phyloP scores from a whole-genome alignment of 2,329 filamentous ascomycete genomes.

The Penicillium sp. region DNA sequence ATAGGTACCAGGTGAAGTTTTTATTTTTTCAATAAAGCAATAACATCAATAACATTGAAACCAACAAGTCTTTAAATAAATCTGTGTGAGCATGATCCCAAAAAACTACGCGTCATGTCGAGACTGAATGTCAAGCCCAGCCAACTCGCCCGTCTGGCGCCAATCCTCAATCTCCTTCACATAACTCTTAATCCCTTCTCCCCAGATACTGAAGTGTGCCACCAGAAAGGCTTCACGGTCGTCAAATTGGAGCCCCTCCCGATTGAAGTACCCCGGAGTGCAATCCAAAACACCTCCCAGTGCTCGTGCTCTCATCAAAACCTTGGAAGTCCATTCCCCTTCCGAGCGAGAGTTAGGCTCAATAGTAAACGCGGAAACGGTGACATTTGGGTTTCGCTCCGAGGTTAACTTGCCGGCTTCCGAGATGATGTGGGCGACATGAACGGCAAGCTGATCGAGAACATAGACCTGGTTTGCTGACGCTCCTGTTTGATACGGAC shows the following conservation, averaged over 20 bases:
- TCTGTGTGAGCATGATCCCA: neutral
- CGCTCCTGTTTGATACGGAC: constrained; percentile 44
- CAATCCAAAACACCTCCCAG: constrained; percentile 49
- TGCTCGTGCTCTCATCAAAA: constrained; percentile 43
- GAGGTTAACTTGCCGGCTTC: constrained; percentile 26
- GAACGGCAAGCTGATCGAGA: constrained; percentile 40
- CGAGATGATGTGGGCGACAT: constrained; percentile 49
- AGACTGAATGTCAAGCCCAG: constrained; percentile 15
- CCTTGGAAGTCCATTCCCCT: constrained; percentile 48
- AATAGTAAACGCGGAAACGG: neutral
- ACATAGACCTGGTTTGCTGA: constrained; percentile 43
- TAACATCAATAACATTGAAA: neutral
- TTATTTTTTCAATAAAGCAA: neutral
- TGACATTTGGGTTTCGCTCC: neutral
- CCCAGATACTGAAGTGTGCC: constrained; percentile 32
- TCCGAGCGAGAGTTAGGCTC: constrained; percentile 51
- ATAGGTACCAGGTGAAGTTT: neutral
- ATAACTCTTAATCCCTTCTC: constrained; percentile 36
- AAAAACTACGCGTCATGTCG: neutral
- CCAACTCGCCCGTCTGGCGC: constrained; percentile 32
- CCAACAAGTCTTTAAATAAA: too few relatives aligned
- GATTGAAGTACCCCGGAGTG: constrained; percentile 57
- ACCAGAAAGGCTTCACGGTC: constrained; percentile 31
- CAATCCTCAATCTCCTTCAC: constrained; percentile 22
- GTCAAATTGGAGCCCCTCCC: constrained; percentile 40